Conservation (phyloP, 116 monocot species). For the Zostera marina region DNA sequence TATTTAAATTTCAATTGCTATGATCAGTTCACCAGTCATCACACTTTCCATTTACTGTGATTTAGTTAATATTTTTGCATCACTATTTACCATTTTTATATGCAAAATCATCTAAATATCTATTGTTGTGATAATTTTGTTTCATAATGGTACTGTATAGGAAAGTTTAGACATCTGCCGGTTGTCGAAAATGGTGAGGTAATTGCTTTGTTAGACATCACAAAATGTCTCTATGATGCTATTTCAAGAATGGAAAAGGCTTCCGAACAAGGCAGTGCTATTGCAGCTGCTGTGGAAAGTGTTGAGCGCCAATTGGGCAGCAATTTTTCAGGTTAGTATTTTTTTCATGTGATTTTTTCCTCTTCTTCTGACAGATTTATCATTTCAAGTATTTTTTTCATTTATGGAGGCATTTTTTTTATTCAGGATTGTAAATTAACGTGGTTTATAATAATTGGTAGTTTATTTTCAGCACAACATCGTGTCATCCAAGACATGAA, state of each 20-base stretch:
- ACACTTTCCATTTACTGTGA: no score
- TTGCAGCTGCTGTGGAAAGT: slow-evolving; percentile 91
- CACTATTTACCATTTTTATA: not conserved
- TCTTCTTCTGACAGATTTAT: no score
- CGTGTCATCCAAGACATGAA: no score
- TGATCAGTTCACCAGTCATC: no score
- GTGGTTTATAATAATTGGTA: no score
- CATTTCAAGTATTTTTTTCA: no score
- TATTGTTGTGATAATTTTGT: not conserved
- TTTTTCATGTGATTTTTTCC: not conserved
- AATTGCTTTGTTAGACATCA: slow-evolving; percentile 84
- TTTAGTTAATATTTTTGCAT: not conserved
- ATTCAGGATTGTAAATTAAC: no score
- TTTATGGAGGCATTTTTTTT: no score
- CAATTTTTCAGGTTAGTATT: slow-evolving; percentile 46
- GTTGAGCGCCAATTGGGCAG: slow-evolving; percentile 72
- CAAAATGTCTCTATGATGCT: slow-evolving; percentile 95
- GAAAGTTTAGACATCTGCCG: slow-evolving; percentile 98
- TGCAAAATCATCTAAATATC: not conserved
- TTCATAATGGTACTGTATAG: slow-evolving; percentile 12
- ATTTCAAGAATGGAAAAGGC: slow-evolving; percentile 96
- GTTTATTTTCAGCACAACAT: no score
- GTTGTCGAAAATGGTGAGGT: slow-evolving; percentile 99
- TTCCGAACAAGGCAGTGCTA: slow-evolving; percentile 85
- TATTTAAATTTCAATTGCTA: no score